Evolutionary conservation across 305 asterid species (phyloP).

Genomic region (Salvia sclarea): DNA sequence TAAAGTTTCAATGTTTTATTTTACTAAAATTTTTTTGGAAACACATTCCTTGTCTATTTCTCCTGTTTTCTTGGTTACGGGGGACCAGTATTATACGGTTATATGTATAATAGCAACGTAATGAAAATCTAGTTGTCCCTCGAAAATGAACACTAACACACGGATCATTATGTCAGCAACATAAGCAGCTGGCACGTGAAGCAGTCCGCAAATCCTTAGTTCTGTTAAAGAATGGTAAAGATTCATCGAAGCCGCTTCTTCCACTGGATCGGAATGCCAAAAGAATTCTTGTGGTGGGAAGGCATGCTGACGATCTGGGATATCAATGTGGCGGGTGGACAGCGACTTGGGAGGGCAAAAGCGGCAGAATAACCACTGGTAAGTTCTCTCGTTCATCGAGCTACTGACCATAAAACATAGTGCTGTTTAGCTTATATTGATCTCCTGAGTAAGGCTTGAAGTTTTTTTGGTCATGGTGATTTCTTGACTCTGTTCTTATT

Average conservation of each 20-base stretch:
- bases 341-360: conserved; percentile 66
- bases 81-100: no score
- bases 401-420: neutral
- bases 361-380: conserved; percentile 82
- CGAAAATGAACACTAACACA: conserved; percentile 7
- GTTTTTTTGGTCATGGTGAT: conserved; percentile 7
- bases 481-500: neutral
- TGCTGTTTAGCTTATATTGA: neutral
- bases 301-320: conserved; percentile 89
- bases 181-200: conserved; percentile 73
- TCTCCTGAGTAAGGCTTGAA: neutral
- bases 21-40: no score
- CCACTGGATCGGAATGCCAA: conserved; percentile 68
- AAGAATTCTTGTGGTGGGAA: conserved; percentile 69
- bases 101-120: no score
- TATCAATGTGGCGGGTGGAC: conserved; percentile 98
- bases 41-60: no score
- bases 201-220: conserved; percentile 87
- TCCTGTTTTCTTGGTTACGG: neutral
- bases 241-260: conserved; percentile 67
- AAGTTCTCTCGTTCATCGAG: conserved; percentile 12
- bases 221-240: conserved; percentile 79
- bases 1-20: no score
- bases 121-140: no score
- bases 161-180: conserved; percentile 49